phyloP scores from a whole-genome alignment of 2,329 filamentous ascomycete genomes.

The Fusarium cyanostomum region DNA sequence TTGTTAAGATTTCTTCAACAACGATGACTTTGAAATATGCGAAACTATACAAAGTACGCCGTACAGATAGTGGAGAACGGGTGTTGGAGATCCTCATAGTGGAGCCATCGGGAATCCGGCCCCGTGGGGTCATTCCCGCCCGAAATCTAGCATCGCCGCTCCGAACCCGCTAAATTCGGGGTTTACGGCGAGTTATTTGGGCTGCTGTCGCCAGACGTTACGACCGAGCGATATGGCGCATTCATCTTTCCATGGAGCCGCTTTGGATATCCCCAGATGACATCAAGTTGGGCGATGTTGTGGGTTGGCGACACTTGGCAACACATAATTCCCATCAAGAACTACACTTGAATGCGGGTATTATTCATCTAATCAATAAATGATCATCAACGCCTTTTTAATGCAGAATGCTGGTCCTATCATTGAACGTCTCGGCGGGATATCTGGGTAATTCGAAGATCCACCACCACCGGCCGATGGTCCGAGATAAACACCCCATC shows the following conservation, averaged over 20 bases:
- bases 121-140: slow-evolving; percentile 24
- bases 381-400: slow-evolving; percentile 11
- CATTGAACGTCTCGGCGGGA: slow-evolving; percentile 12
- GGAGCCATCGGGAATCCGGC: slow-evolving; percentile 22
- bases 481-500: slow-evolving; percentile 47
- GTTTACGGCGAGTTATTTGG: slow-evolving; percentile 36
- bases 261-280: slow-evolving; percentile 22
- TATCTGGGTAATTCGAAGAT: slow-evolving; percentile 28
- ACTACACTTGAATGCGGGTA: slow-evolving; percentile 12
- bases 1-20: neutral
- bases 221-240: slow-evolving; percentile 17
- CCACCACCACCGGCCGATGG: slow-evolving; percentile 46
- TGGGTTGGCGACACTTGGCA: neutral
- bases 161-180: slow-evolving; percentile 23
- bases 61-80: neutral
- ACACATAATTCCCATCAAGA: neutral
- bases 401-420: neutral
- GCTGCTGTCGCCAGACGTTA: slow-evolving; percentile 30
- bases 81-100: neutral
- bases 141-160: slow-evolving; percentile 12
- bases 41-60: too few relatives aligned
- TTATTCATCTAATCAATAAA: slow-evolving; percentile 7
- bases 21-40: neutral
- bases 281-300: slow-evolving; percentile 1
- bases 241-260: slow-evolving; percentile 29